Evolutionary conservation across 2,329 filamentous ascomycete genomes (phyloP).

Genomic region (Fusarium fujikuroi): DNA sequence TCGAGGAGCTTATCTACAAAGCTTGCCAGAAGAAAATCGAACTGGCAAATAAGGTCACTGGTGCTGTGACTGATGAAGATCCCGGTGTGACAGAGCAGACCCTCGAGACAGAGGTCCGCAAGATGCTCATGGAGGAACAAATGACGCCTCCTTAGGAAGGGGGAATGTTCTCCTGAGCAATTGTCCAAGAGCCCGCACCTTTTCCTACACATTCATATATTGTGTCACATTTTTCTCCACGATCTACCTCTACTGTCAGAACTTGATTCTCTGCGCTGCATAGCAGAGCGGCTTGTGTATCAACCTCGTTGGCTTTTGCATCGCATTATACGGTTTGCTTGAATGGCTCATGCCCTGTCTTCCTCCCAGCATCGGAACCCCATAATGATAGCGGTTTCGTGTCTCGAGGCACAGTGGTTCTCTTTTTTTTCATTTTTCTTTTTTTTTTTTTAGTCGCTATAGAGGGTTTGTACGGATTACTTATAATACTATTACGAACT

Average conservation of each 20-base stretch:
- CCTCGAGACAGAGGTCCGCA: constrained; percentile 57
- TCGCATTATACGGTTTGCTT: constrained; percentile 4
- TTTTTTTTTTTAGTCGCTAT: background rate
- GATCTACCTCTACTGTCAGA: constrained; percentile 7
- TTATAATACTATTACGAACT: constrained; percentile 20
- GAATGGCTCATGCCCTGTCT: background rate
- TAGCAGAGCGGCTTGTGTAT: constrained; percentile 27
- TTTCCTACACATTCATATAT: background rate
- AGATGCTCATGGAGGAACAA: constrained; percentile 55
- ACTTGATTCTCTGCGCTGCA: constrained; percentile 24
- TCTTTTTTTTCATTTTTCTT: background rate
- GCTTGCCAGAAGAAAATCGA: constrained; percentile 93
- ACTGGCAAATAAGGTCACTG: constrained; percentile 74
- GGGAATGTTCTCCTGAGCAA: constrained; percentile 11
- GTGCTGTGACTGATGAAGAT: constrained; percentile 49
- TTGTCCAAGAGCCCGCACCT: background rate
- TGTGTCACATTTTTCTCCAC: constrained; percentile 1
- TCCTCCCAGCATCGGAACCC: background rate
- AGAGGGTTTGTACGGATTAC: constrained; percentile 10
- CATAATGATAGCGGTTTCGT: background rate
- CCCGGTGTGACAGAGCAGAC: constrained; percentile 48
- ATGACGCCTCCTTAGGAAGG: constrained; percentile 53
- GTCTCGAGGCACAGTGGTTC: background rate
- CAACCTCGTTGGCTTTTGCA: constrained; percentile 13
- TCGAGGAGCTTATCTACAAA: constrained; percentile 93